phyloP scores from a whole-genome alignment of 2,329 filamentous ascomycete genomes.

The Diatrype stigma region DNA sequence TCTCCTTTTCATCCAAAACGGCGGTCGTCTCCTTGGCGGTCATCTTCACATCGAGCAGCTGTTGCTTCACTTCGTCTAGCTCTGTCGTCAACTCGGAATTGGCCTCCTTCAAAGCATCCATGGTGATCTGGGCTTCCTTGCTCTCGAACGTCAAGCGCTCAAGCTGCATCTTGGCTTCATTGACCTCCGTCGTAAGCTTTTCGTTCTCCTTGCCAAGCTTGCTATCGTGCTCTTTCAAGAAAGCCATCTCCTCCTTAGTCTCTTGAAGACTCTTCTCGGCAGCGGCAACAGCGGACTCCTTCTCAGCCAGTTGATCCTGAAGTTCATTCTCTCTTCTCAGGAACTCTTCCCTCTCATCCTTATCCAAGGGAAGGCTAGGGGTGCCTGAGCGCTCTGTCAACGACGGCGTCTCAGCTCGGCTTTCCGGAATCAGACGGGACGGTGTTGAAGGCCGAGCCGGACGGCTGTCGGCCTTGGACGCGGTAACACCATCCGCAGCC shows the following conservation, averaged over 20 bases:
- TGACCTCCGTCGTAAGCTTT: constrained; percentile 76
- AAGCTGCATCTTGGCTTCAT: constrained; percentile 93
- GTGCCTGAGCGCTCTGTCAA: constrained; percentile 81
- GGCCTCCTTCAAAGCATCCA: constrained; percentile 95
- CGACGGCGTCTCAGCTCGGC: constrained; percentile 57
- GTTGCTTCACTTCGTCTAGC: constrained; percentile 92
- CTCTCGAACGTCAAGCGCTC: constrained; percentile 94
- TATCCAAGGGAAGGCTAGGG: constrained; percentile 82
- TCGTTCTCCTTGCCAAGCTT: constrained; percentile 89
- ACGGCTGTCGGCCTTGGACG: constrained; percentile 40
- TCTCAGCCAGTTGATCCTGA: constrained; percentile 93
- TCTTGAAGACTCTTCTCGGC: constrained; percentile 78
- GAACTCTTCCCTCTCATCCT: constrained; percentile 96
- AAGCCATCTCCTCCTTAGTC: constrained; percentile 78
- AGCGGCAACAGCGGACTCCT: constrained; percentile 74
- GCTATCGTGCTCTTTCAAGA: constrained; percentile 80
- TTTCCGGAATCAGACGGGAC: constrained; percentile 49
- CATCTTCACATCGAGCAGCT: constrained; percentile 94
- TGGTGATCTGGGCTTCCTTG: constrained; percentile 95
- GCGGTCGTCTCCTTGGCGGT: constrained; percentile 89
- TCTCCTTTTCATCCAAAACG: constrained; percentile 92
- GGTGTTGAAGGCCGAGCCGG: constrained; percentile 50
- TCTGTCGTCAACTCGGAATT: constrained; percentile 89
- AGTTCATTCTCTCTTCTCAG: constrained; percentile 92
- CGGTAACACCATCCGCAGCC: constrained; percentile 45